Evolutionary conservation across 176 grass and related monocot species (phyloP), one percentile per base, ranked within the genome.

Genomic region (Triticum aestivum): DNA sequence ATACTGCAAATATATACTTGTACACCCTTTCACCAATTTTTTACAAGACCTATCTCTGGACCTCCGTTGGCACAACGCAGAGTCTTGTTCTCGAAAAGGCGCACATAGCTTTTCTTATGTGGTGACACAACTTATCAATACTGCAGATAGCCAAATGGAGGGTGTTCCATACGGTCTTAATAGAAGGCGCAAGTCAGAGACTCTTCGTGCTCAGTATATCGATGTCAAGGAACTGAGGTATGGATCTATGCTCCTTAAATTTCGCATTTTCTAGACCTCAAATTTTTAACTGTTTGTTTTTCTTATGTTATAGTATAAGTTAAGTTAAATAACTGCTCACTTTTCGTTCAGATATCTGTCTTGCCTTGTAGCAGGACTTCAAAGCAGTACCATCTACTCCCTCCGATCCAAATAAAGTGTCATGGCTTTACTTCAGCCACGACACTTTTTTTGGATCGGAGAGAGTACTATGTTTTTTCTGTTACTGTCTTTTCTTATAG

Each of bases 141-240:
- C 11, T 89, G 81, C 83, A 99, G 94, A 80, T 69, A 92, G 69
- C 38, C 84, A 65, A 64, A 79, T 82, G 23, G 87, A 88, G 62
- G 14, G 23, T 69, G 87, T 88, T 86, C 92, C 92, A 38, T 83
- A 67, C 68, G 78, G 77, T 41, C 52, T 94, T 74, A 69, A 84
- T 80, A 86, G 92, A 88, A 94, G 92, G 61, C 86, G 77, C 88
- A 99, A 99, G 44, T 99, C 97, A 58, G 97, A 96, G 91, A 99
- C 97, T 58, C 72, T 99, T 75, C 97, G 94, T 79, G 82, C 94
- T 77, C 94, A 96, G 61, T 99, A 99, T 86, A 96, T 99, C 18
- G 87, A 94, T 68, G 78, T 84, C 77, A 92, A 87, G 74, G 90
- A 99, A 83, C 90, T 99, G 66, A 96, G 90, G 96, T 34, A 88